Base-by-base conservation (phyloP, 176 grass and related monocot species). In the Secale cereale region DNA sequence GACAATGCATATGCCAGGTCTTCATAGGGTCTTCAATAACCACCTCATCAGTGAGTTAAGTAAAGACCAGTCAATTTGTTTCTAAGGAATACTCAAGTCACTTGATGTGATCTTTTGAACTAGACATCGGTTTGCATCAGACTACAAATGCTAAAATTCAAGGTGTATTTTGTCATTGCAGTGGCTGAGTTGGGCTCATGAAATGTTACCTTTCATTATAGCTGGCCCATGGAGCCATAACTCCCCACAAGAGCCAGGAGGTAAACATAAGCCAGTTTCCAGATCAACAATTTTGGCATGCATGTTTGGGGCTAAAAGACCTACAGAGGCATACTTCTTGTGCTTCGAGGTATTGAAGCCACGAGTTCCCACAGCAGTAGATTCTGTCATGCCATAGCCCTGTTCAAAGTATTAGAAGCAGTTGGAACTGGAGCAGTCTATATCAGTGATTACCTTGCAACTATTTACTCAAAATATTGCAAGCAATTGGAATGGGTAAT, bases 321-420 rank as follows among this genome's bases (percentile, higher is more conserved):
- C 95, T 79, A 93, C 95, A 31, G 93, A 98, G 15, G 74, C 78
- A 82, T 88, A 88, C 65, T 89, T 95, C 76, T 63, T 95, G 65
- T 82, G 89, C 59, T 89, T 85, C 48, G 17, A 37, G 64, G 89
- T 95, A 60, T 98, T 95, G 78, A 98, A 98, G 23, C 93, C 95
- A 1, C 95, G 93, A 78, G 95, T 83, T 84, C 87, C 95, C 50
- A 95, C 89, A 35, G 95, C 95, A 78, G 95, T 89, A 57, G 95
- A 90, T 85, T 98, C 95, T 13, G 95, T 98, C 95, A 95, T 90
- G 71, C 95, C 95, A 29, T 98, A 98, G 36, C 95, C 95, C 95
- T 98, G 91, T 45, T 39, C 23, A 70, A 88, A 81, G 43, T 74
- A 20, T 50, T 20, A 27, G 8, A 50, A 29, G 71, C 43, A 50